A percentile compares a stretch with the other conserved stretches of the same genome.
Conservation (phyloP, 305 asterid species). For the Fraxinus paxiana region DNA sequence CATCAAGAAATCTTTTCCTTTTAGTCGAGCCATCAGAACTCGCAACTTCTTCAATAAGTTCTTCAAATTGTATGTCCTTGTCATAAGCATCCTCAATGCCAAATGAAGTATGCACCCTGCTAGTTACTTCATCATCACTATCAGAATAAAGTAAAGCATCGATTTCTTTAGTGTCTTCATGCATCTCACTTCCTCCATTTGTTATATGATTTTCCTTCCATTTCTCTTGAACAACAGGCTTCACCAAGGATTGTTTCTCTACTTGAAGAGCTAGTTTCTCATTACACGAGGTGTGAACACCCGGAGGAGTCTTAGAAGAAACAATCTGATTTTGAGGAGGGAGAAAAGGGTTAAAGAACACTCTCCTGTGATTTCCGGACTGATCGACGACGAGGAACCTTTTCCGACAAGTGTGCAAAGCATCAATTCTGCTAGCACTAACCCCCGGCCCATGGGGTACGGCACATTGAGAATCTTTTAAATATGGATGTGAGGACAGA, state of each 20-base stretch:
- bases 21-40: slow-evolving; percentile 52
- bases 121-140: slow-evolving; percentile 57
- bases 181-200: slow-evolving; percentile 44
- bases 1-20: slow-evolving; percentile 63
- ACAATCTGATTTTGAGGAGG: slow-evolving; percentile 29
- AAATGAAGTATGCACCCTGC: slow-evolving; percentile 45
- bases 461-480: slow-evolving; percentile 26
- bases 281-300: slow-evolving; percentile 15
- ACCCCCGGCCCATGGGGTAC: slow-evolving; percentile 28
- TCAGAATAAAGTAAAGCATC: slow-evolving; percentile 69
- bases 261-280: slow-evolving; percentile 25
- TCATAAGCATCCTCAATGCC: slow-evolving; percentile 13
- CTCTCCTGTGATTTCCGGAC: slow-evolving; percentile 54
- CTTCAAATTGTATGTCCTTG: slow-evolving; percentile 24
- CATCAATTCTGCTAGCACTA: slow-evolving; percentile 26
- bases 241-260: slow-evolving; percentile 24
- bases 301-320: slow-evolving; percentile 28
- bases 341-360: slow-evolving; percentile 42
- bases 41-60: slow-evolving; percentile 49
- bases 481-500: slow-evolving; percentile 27
- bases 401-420: slow-evolving; percentile 29
- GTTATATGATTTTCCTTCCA: slow-evolving; percentile 31
- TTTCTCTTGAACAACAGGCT: slow-evolving; percentile 32
- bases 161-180: slow-evolving; percentile 66
- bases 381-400: slow-evolving; percentile 63